A percentile compares a stretch with the other conserved stretches of the same genome.
Conservation (phyloP, 106 monocot genomes). For the Allium fistulosum region DNA sequence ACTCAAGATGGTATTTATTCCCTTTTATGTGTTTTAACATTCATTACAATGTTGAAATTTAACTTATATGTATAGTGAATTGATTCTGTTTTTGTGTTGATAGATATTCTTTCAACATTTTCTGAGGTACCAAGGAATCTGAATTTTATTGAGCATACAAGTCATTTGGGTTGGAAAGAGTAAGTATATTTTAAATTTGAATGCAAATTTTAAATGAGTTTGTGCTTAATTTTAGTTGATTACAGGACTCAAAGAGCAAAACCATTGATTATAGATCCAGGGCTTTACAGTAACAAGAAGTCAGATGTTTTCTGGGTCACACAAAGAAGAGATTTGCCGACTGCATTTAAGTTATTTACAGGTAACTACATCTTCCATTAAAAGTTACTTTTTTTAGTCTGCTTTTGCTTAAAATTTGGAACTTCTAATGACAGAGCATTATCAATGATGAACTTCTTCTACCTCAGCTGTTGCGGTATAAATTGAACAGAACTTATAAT, state of each 20-base stretch:
- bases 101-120: slow-evolving; percentile 59
- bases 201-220: not conserved
- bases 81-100: not conserved
- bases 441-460: not conserved
- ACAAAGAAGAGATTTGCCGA: slow-evolving; percentile 48
- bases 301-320: slow-evolving; percentile 55
- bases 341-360: slow-evolving; percentile 74
- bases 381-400: not conserved
- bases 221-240: not conserved
- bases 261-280: slow-evolving; percentile 78
- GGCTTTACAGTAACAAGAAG: slow-evolving; percentile 53
- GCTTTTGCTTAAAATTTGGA: not conserved
- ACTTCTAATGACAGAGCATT: not conserved
- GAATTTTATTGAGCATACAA: slow-evolving; percentile 71
- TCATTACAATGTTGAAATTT: not conserved
- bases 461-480: not conserved
- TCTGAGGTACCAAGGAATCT: slow-evolving; percentile 56
- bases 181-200: slow-evolving; percentile 20
- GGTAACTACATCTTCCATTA: slow-evolving; percentile 20
- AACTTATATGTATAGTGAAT: not conserved
- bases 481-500: not conserved
- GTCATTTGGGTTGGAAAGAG: slow-evolving; percentile 76
- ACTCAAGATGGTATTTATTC: slow-evolving; percentile 45
- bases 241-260: slow-evolving; percentile 55
- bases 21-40: not conserved